Evolutionary conservation across 1,284 basidiomycete genomes (phyloP).

Genomic region (Ceratobasidium sp.): DNA sequence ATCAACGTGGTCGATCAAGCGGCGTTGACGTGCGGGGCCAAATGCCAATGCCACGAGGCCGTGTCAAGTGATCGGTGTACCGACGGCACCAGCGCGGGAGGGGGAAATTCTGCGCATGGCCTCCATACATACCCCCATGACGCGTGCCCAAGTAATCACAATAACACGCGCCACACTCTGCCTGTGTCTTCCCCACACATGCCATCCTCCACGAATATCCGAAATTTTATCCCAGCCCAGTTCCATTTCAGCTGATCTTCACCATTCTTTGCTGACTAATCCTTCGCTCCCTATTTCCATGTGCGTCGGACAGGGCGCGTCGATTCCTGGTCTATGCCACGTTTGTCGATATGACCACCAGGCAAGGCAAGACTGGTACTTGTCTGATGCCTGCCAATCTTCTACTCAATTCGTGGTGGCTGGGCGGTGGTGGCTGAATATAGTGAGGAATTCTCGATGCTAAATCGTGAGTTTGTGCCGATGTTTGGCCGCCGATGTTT

Average conservation of each 20-base stretch:
- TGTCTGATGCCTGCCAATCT: too few species aligned
- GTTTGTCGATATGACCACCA: conserved; percentile 15
- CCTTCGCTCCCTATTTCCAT: neutral
- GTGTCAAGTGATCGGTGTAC: conserved; percentile 12
- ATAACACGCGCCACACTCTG: conserved; percentile 13
- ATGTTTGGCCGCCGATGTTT: conserved; percentile 13
- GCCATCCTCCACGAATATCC: conserved; percentile 10
- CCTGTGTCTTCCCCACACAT: conserved; percentile 18
- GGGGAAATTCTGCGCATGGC: neutral
- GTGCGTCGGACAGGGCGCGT: neutral
- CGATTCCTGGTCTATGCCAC: conserved; percentile 6
- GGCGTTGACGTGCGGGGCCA: conserved; percentile 21
- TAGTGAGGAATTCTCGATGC: too few species aligned
- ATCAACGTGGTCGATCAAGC: conserved; percentile 25
- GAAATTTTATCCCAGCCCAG: conserved; percentile 21
- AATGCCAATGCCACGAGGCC: conserved; percentile 22
- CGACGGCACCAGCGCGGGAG: conserved; percentile 3
- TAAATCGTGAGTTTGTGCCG: neutral
- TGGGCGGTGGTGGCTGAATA: too few species aligned
- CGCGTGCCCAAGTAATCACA: conserved; percentile 21
- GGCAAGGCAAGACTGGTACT: neutral
- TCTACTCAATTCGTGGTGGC: too few species aligned
- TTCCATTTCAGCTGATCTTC: too few species aligned
- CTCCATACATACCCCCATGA: conserved; percentile 15
- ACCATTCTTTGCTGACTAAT: neutral